A percentile compares a stretch with the other conserved stretches of the same genome.
phyloP scores from a whole-genome alignment of 2,329 filamentous ascomycete genomes.

The Dactylella cylindrospora region DNA sequence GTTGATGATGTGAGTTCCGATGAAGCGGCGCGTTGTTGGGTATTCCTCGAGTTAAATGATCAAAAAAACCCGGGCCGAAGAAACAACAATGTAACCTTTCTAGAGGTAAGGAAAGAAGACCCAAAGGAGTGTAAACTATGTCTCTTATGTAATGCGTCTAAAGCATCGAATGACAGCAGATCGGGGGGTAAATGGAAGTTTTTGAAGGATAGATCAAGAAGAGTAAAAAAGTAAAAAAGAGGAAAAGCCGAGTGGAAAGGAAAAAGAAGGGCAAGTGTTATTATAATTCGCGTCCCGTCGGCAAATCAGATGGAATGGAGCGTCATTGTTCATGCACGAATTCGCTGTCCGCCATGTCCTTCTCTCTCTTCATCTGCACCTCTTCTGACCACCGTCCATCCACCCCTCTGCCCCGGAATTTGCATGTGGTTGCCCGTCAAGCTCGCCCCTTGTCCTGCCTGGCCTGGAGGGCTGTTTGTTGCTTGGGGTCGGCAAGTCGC shows the following conservation, averaged over 20 bases:
- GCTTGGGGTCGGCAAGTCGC: slow-evolving; percentile 38
- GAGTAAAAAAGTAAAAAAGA: slow-evolving; percentile 4
- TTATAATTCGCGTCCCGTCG: slow-evolving; percentile 10
- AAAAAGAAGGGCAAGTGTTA: not conserved
- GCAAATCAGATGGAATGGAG: slow-evolving; percentile 43
- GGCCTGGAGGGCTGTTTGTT: not conserved
- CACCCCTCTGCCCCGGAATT: slow-evolving; percentile 7
- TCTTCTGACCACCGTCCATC: no score
- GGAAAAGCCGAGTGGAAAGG: slow-evolving; percentile 1
- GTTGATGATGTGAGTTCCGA: not conserved
- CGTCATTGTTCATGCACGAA: no score
- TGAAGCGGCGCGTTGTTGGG: not conserved
- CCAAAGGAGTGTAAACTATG: not conserved
- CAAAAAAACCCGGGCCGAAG: no score
- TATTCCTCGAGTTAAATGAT: no score
- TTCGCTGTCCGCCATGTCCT: not conserved
- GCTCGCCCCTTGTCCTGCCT: no score
- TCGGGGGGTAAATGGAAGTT: not conserved
- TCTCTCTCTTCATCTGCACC: slow-evolving; percentile 5
- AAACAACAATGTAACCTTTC: no score
- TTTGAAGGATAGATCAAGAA: not conserved
- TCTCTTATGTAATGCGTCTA: not conserved
- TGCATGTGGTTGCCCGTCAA: slow-evolving; percentile 38
- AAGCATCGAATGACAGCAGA: not conserved
- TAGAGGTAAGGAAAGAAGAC: not conserved